Evolutionary conservation across 805 yeast species (phyloP), one percentile per base, ranked within the genome.

Genomic region (Jamesozyma piceae): DNA sequence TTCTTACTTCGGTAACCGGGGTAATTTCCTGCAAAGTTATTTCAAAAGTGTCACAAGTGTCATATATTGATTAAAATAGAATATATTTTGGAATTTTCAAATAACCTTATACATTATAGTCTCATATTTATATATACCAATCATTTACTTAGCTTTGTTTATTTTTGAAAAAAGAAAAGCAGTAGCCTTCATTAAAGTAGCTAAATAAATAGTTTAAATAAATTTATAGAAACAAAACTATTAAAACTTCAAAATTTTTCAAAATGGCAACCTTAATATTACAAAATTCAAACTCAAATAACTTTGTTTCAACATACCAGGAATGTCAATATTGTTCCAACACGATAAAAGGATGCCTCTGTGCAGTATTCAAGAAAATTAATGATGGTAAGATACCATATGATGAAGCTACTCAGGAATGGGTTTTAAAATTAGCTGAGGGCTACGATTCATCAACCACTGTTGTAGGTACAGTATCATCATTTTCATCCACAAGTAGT

Each of bases 371-470:
- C 18, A 42, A 42, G 19, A 19, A 29, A 18, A 33, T 42, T 2
- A 42, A 42, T 26, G 44, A 42, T 19, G 30, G 41, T 5, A 42
- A 15, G 9, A 8, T 42, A 14, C 34, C 44, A 3, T 37, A 36
- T 21, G 30, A 24, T 26, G 21, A 19, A 4, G 34, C 36, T 13
- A 31, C 29, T 5, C 30, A 32, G 22, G 27, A 21, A 32, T n/a
- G 32, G 34, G 15, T 21, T 5, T 4, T 11, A 17, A 22, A 38
- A 15, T 10, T 21, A 9, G 18, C 14, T 26, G 38, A 36, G 11
- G 17, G 13, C 11, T 26, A 19, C n/a, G 22, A 36, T 14, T 36
- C 38, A 5, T 15, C 38, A 17, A 26, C 22, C n/a, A 36, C 38
- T 8, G 38, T 19, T 4, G 38, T 36, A 21, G 17, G 21, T 14